phyloP scores from a whole-genome alignment of 192 early-diverging fungal species.

The Chytriomyces hyalinus region DNA sequence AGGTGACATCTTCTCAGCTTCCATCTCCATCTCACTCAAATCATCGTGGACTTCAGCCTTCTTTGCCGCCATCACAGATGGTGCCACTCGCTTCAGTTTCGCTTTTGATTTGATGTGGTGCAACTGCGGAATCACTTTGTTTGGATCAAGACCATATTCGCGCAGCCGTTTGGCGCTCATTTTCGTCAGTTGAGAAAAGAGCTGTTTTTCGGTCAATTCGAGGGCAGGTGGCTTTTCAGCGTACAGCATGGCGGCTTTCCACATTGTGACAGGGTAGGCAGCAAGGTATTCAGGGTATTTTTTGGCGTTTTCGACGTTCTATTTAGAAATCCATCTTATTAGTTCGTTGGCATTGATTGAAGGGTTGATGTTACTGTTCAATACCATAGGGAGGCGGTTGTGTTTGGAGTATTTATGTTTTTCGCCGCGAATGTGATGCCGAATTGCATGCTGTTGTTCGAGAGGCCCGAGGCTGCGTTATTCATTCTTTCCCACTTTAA shows the following conservation, averaged over 20 bases:
- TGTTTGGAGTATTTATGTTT: too few relatives aligned
- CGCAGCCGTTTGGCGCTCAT: conserved; percentile 44
- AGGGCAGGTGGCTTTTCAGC: conserved; percentile 41
- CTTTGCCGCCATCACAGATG: not conserved
- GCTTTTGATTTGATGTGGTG: conserved; percentile 23
- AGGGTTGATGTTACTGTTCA: too few relatives aligned
- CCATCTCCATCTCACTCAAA: conserved; percentile 26
- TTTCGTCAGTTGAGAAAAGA: conserved; percentile 36
- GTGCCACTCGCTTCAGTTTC: conserved; percentile 12
- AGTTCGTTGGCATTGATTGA: not conserved
- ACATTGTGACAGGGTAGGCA: conserved; percentile 58
- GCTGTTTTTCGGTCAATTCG: conserved; percentile 42
- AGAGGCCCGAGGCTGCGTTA: not conserved
- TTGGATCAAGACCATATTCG: conserved; percentile 41
- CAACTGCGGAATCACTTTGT: conserved; percentile 34
- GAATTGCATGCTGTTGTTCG: conserved; percentile 31
- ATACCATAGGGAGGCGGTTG: too few relatives aligned
- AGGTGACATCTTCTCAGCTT: conserved; percentile 6
- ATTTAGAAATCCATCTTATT: not conserved
- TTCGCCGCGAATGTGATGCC: conserved; percentile 17
- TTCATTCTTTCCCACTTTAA: too few relatives aligned
- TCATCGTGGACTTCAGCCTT: conserved; percentile 21
- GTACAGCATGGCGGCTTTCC: conserved; percentile 57
- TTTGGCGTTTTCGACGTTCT: not conserved
- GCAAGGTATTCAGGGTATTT: conserved; percentile 44